phyloP scores from a whole-genome alignment of 129 eudicot genomes.

The Pittosporum tobira region DNA sequence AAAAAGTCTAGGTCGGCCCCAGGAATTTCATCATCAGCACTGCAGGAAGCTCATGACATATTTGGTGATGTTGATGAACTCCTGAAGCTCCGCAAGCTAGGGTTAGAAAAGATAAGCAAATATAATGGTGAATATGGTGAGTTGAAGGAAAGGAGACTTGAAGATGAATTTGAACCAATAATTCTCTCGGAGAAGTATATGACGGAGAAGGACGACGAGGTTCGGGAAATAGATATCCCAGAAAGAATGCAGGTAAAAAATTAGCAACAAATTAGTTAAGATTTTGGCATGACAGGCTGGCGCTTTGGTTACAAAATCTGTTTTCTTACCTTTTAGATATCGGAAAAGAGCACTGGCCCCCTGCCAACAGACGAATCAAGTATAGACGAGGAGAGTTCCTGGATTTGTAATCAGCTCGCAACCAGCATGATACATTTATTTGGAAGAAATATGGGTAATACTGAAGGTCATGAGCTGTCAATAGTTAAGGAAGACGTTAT shows the following conservation, averaged over 20 bases:
- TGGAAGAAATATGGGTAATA: slow-evolving; percentile 21
- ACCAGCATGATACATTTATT: slow-evolving; percentile 30
- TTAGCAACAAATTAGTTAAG: neutral
- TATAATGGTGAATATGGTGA: slow-evolving; percentile 31
- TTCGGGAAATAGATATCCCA: slow-evolving; percentile 64
- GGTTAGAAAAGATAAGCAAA: slow-evolving; percentile 31
- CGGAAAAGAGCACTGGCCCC: slow-evolving; percentile 65
- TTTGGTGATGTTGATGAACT: slow-evolving; percentile 52
- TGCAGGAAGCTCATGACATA: slow-evolving; percentile 35
- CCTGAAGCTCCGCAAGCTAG: slow-evolving; percentile 33
- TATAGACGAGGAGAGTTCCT: slow-evolving; percentile 59
- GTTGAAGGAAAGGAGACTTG: slow-evolving; percentile 42
- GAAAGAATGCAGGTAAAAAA: slow-evolving; percentile 84
- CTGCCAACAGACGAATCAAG: slow-evolving; percentile 46
- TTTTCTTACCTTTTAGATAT: slow-evolving; percentile 32
- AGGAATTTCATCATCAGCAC: slow-evolving; percentile 34
- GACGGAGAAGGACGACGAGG: slow-evolving; percentile 63
- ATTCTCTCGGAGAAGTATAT: slow-evolving; percentile 64
- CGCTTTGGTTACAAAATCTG: neutral
- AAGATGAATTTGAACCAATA: slow-evolving; percentile 74
- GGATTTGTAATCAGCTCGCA: slow-evolving; percentile 70
- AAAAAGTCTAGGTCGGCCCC: slow-evolving; percentile 43
- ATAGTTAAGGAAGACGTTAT: slow-evolving; percentile 49
- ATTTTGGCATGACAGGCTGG: neutral
- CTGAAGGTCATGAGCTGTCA: slow-evolving; percentile 38